phyloP scores from a whole-genome alignment of 192 early-diverging fungal species.

The Funneliformis geosporum region DNA sequence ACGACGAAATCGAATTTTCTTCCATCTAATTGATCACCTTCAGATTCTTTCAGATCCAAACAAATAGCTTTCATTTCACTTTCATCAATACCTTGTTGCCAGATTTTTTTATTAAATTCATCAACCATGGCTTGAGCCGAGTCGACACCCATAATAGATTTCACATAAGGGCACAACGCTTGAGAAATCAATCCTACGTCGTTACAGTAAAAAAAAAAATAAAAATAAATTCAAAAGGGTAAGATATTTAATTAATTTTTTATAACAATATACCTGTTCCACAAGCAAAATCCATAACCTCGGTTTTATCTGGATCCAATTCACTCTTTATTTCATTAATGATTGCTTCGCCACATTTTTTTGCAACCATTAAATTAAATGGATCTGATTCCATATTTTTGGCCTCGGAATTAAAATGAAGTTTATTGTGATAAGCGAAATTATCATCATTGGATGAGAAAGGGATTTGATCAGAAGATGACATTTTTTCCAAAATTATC shows the following conservation, averaged over 20 bases:
- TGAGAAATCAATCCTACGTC: constrained; percentile 25
- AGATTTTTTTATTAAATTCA: constrained; percentile 26
- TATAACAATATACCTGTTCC: constrained; percentile 18
- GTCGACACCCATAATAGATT: constrained; percentile 28
- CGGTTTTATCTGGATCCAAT: constrained; percentile 10
- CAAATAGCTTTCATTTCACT: constrained; percentile 33
- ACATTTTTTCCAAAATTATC: no score
- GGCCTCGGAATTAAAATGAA: not conserved
- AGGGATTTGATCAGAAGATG: no score
- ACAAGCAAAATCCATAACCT: constrained; percentile 31
- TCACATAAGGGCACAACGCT: constrained; percentile 6
- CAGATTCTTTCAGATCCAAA: constrained; percentile 14
- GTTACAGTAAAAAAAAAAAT: not conserved
- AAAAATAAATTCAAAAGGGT: not conserved
- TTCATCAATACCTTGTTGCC: constrained; percentile 26
- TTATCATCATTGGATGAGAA: no score
- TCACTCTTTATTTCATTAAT: not conserved
- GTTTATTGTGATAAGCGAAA: no score
- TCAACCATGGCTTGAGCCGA: constrained; percentile 16
- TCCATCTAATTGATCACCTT: constrained; percentile 28
- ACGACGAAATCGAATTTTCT: constrained; percentile 30
- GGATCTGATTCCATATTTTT: not conserved
- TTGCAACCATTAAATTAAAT: not conserved
- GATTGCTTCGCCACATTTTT: constrained; percentile 28
- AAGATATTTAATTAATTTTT: not conserved